These are phyloP conservation scores for Cercospora canescens DNA, from an alignment of 2,329 filamentous ascomycete genomes.

Conservation along the genomic window DNA sequence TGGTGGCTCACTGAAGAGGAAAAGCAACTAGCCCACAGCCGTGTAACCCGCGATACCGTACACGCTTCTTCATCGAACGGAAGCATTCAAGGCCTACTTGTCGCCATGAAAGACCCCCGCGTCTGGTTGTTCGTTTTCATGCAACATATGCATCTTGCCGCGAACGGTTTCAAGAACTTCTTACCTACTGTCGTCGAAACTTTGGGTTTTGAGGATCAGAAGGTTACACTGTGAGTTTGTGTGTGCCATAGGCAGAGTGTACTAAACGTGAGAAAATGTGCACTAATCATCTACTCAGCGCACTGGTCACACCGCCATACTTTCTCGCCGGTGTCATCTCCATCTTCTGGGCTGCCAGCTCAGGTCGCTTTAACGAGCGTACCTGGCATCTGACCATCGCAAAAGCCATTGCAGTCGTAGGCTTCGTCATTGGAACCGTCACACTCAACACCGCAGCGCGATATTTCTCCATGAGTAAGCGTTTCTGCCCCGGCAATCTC, in stretches of 20 bases:
- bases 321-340: slow-evolving; percentile 31
- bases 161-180: slow-evolving; percentile 32
- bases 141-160: slow-evolving; percentile 10
- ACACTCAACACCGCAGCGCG: slow-evolving; percentile 9
- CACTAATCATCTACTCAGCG: not conserved
- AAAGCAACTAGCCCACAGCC: slow-evolving; percentile 1
- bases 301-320: slow-evolving; percentile 32
- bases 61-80: slow-evolving; percentile 2
- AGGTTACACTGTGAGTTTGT: not conserved
- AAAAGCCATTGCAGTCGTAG: slow-evolving; percentile 46
- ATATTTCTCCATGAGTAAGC: slow-evolving; percentile 9
- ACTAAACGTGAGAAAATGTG: not conserved
- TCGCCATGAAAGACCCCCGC: not conserved
- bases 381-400: slow-evolving; percentile 16
- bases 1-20: slow-evolving; percentile 5
- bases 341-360: slow-evolving; percentile 20
- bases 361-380: slow-evolving; percentile 33
- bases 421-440: slow-evolving; percentile 28
- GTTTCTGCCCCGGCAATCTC: not conserved
- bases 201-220: slow-evolving; percentile 37
- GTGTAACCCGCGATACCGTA: slow-evolving; percentile 1
- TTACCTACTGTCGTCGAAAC: slow-evolving; percentile 39
- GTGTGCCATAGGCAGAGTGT: too few relatives aligned
- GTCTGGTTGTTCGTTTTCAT: slow-evolving; percentile 6
- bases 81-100: not conserved